Conservation (phyloP, 2,329 filamentous ascomycete genomes). For the Aspergillus quadrilineatus region DNA sequence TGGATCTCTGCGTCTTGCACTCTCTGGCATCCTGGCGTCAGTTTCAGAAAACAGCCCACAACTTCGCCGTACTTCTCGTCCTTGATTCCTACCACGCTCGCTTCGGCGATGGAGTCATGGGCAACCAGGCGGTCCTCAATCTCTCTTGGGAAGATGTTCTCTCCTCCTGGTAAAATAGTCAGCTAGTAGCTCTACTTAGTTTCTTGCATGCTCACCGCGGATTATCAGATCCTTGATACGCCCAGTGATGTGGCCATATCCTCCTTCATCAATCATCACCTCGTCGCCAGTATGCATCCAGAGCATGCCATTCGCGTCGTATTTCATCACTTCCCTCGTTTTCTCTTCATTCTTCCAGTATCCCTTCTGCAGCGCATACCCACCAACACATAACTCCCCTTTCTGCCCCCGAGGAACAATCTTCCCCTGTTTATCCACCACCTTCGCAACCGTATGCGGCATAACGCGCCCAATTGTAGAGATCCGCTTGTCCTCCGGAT, state of each 20-base stretch:
- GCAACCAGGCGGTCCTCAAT: constrained; percentile 66
- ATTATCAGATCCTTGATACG: constrained; percentile 77
- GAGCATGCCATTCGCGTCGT: constrained; percentile 54
- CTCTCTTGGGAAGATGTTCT: constrained; percentile 68
- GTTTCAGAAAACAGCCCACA: constrained; percentile 46
- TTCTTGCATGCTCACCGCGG: constrained; percentile 45
- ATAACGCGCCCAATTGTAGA: constrained; percentile 69
- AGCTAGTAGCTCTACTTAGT: not conserved
- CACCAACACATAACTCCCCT: constrained; percentile 71
- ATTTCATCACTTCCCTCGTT: constrained; percentile 65
- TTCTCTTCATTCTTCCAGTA: constrained; percentile 38
- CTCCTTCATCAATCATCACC: constrained; percentile 51
- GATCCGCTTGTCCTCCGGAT: constrained; percentile 67
- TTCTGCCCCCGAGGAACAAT: constrained; percentile 62
- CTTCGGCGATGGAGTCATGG: constrained; percentile 59
- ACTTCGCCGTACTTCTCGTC: constrained; percentile 49
- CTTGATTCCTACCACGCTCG: constrained; percentile 62
- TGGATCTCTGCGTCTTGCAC: constrained; percentile 47
- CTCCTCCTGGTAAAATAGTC: constrained; percentile 50
- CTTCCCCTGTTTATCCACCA: constrained; percentile 66
- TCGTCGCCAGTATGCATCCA: constrained; percentile 65
- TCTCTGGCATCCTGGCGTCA: constrained; percentile 43
- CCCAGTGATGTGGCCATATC: constrained; percentile 69
- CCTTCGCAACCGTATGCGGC: constrained; percentile 73
- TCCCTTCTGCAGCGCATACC: constrained; percentile 63